These are phyloP conservation scores for Erythrophleum fordii DNA, from an alignment of 306 rosid genomes.

Conservation along the genomic window DNA sequence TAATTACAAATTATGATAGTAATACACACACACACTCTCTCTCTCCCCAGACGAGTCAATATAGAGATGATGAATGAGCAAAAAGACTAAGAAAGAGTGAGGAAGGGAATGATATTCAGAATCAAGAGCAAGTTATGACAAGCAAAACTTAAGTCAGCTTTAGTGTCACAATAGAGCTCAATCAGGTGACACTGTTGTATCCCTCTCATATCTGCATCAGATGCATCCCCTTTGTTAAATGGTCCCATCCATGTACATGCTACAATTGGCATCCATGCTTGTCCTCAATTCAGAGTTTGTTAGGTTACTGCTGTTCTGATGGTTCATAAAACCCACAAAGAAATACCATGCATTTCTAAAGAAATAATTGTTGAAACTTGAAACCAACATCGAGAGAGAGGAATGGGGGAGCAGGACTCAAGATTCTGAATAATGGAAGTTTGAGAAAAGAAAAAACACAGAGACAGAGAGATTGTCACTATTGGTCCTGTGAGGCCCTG, in stretches of 20 bases:
- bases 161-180: no score
- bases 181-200: neutral
- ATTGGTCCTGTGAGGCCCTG: neutral
- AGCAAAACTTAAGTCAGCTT: no score
- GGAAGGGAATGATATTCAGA: neutral
- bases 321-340: no score
- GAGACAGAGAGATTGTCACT: neutral
- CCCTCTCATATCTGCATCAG: neutral
- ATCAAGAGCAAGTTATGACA: neutral
- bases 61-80: neutral
- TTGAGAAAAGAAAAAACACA: no score
- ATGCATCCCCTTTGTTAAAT: neutral
- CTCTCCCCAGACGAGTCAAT: neutral
- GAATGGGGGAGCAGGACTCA: no score
- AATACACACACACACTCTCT: neutral
- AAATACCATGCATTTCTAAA: no score
- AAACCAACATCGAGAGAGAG: neutral
- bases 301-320: no score
- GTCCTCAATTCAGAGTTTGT: neutral
- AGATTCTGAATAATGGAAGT: neutral
- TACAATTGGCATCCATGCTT: neutral
- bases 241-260: neutral
- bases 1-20: neutral
- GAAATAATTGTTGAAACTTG: neutral
- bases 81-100: neutral